Evolutionary conservation across 1,284 basidiomycete genomes (phyloP), one percentile per base, ranked within the genome.

Genomic region (Agaricales sp.): DNA sequence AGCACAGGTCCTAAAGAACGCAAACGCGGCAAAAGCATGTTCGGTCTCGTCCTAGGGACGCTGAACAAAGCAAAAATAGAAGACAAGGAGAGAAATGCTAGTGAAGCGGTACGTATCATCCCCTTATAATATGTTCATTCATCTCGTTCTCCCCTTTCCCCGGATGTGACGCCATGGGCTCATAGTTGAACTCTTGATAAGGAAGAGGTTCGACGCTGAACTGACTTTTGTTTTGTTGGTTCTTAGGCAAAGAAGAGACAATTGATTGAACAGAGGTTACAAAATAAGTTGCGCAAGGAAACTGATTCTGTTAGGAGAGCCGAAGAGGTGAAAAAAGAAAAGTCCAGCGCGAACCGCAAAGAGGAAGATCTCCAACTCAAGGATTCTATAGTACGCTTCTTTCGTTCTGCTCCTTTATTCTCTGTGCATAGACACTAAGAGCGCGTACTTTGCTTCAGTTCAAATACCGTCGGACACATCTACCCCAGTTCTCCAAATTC

Each of bases 11-110:
- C 64, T 52, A 64, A 67, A 57, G 81, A 85, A 63, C 75, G 82
- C 58, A 87, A 83, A 67, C 81, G 84, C 58, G 85, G 86, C 63
- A 87, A 84, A 75, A 80, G 76, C 67, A 85, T 87, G 80, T 86
- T 89, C 68, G 85, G 85, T 56, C 70, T 88, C 57, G 68, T 87
- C 56, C 65, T 89, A 51, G 84, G 84, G 51, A 89, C 85, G 56
- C 74, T 89, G 54, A 85, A 82, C 68, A 85, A 84, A 71, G 85
- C 85, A 56, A 87, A 86, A 69, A 80, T 75, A 56, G 85, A 88
- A 70, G 86, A 87, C 62, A 81, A 83, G 61, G 78, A 84, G 68
- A 70, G 86, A 51, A 85, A 75, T 62, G 78, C 80, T 26, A 86
- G 83, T 63, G 85, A 88, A 57, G 85, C 86, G 57, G 84, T 87